Conservation (phyloP, 306 rosid species). For the Oxytropis ochrocephala region DNA sequence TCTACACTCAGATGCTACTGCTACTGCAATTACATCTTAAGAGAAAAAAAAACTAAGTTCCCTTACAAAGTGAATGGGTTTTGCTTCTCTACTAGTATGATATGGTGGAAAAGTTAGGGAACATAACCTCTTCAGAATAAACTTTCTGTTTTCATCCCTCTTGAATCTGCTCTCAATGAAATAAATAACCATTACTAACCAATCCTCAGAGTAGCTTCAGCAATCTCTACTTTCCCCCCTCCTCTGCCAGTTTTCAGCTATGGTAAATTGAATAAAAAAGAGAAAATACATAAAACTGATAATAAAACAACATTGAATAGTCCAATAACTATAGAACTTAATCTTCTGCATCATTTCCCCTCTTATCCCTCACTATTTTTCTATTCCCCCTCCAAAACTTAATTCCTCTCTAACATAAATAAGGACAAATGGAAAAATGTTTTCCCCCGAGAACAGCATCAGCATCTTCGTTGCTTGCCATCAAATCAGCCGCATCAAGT, state of each 20-base stretch:
- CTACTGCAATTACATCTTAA: constrained; percentile 38
- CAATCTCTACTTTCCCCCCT: constrained; percentile 22
- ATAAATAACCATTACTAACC: constrained; percentile 5
- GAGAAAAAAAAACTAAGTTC: constrained; percentile 28
- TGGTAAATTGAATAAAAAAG: constrained; percentile 51
- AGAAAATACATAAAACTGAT: constrained; percentile 39
- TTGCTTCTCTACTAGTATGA: constrained; percentile 37
- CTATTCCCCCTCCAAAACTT: background rate
- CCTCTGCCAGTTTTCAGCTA: constrained; percentile 37
- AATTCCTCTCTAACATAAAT: constrained; percentile 24
- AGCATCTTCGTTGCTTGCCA: constrained; percentile 19
- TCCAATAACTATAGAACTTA: constrained; percentile 30
- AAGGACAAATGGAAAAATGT: constrained; percentile 9
- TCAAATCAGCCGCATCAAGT: constrained; percentile 26
- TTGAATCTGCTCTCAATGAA: constrained; percentile 24
- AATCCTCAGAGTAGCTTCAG: constrained; percentile 28
- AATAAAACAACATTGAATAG: constrained; percentile 41
- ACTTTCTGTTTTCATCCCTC: constrained; percentile 21
- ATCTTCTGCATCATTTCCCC: constrained; percentile 28
- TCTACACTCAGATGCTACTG: constrained; percentile 59
- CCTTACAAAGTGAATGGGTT: constrained; percentile 29
- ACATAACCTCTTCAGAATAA: constrained; percentile 23
- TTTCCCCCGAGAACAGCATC: constrained; percentile 2
- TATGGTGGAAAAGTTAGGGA: constrained; percentile 23
- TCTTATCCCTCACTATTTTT: constrained; percentile 7